These are phyloP conservation scores for Daucus carota DNA, from an alignment of 129 eudicot genomes.

Conservation along the genomic window DH1_v3.0 NC_030385.2:3967501-3968000, in stretches of 20 bases:
- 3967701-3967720: too few relatives aligned
- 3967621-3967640: slow-evolving; percentile 35
- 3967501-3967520: slow-evolving; percentile 9
- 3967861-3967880: too few relatives aligned
- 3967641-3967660: slow-evolving; percentile 36
- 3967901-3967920: too few relatives aligned
- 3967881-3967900: too few relatives aligned
- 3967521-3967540: neutral
- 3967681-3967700: too few relatives aligned
- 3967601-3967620: slow-evolving; percentile 36
- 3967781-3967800: neutral
- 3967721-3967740: neutral
- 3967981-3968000: too few relatives aligned
- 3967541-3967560: slow-evolving; percentile 23
- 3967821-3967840: too few relatives aligned
- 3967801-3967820: too few relatives aligned
- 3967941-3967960: too few relatives aligned
- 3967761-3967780: neutral
- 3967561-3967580: slow-evolving; percentile 31
- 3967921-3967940: too few relatives aligned
- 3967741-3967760: neutral
- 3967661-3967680: neutral
- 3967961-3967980: too few relatives aligned
- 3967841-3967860: too few relatives aligned
- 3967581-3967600: slow-evolving; percentile 27